Conservation (phyloP, 2,329 filamentous ascomycete genomes). For the Phaeoacremonium minimum region DNA sequence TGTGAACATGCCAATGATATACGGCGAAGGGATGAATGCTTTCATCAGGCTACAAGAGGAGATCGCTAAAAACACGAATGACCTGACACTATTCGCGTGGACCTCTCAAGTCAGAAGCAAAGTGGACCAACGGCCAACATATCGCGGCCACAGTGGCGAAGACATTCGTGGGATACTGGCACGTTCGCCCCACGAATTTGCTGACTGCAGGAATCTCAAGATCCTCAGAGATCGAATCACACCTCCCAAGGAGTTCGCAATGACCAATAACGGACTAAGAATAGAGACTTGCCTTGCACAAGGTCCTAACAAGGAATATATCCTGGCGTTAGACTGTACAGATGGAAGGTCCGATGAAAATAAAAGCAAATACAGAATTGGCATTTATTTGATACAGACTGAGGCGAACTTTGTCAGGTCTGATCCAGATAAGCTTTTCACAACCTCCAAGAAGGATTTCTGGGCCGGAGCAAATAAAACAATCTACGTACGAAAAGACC, state of each 20-base stretch:
- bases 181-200: constrained; percentile 8
- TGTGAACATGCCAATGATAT: constrained; percentile 21
- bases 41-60: constrained; percentile 19
- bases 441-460: constrained; percentile 3
- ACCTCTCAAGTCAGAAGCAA: constrained; percentile 5
- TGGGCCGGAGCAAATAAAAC: constrained; percentile 1
- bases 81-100: constrained; percentile 11
- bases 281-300: constrained; percentile 7
- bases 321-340: constrained; percentile 9
- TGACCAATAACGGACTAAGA: constrained; percentile 10
- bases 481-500: constrained; percentile 5
- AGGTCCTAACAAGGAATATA: constrained; percentile 6
- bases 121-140: constrained; percentile 1
- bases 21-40: constrained; percentile 18
- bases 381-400: constrained; percentile 8
- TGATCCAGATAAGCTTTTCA: constrained; percentile 4
- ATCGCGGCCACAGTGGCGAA: constrained; percentile 4
- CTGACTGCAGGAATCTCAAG: constrained; percentile 5
- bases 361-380: constrained; percentile 3
- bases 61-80: constrained; percentile 14
- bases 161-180: constrained; percentile 10
- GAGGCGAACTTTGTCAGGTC: constrained; percentile 5
- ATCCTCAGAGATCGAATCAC: constrained; percentile 5
- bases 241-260: constrained; percentile 8
- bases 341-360: no score